These are phyloP conservation scores for Magnusiomyces sp. DNA, from an alignment of 1,139 yeast species.

Conservation along the genomic window DNA sequence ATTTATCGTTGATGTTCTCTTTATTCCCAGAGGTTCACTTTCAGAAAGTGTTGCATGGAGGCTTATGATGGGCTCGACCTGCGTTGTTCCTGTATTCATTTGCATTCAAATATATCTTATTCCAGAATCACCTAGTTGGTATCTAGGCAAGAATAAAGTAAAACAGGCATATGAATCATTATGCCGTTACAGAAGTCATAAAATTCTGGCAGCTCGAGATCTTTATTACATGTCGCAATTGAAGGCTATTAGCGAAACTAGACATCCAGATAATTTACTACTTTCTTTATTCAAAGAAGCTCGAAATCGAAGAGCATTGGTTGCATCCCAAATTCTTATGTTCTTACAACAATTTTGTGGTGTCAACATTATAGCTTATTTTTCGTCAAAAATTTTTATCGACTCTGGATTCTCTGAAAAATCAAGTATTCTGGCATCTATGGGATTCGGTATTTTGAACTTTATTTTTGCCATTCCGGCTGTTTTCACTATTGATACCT, in stretches of 20 bases:
- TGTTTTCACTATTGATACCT: constrained; percentile 68
- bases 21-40: constrained; percentile 38
- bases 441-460: constrained; percentile 82
- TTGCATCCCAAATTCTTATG: constrained; percentile 76
- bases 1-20: constrained; percentile 60
- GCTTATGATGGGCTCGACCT: constrained; percentile 70
- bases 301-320: constrained; percentile 75
- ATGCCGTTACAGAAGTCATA: constrained; percentile 41
- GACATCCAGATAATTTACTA: constrained; percentile 20
- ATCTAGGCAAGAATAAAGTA: constrained; percentile 57
- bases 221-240: constrained; percentile 62
- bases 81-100: constrained; percentile 65
- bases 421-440: constrained; percentile 64
- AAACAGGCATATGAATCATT: constrained; percentile 50
- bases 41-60: constrained; percentile 62
- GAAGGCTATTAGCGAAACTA: constrained; percentile 48
- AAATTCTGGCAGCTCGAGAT: constrained; percentile 66
- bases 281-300: constrained; percentile 54
- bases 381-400: constrained; percentile 59
- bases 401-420: constrained; percentile 56
- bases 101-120: constrained; percentile 58
- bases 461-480: constrained; percentile 81
- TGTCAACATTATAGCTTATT: constrained; percentile 69
- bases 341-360: constrained; percentile 93
- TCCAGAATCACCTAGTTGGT: constrained; percentile 79